Conservation (phyloP, 768 basidiomycete genomes). For the Naematelia encephala region DNA sequence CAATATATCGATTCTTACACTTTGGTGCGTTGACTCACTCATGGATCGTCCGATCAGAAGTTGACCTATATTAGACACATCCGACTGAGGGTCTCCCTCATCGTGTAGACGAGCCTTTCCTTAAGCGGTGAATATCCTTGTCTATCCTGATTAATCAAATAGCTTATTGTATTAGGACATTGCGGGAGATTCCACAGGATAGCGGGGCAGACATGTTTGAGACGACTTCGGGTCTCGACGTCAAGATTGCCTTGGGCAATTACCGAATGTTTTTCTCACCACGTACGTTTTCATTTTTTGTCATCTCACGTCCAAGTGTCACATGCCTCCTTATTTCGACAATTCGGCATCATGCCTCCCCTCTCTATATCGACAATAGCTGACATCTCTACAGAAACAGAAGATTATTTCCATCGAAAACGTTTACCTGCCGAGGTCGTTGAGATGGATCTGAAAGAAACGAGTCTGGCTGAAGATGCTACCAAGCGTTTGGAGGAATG, state of each 20-base stretch:
- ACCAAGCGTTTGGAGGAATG: constrained; percentile 21
- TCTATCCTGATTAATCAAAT: not conserved
- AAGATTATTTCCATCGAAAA: constrained; percentile 43
- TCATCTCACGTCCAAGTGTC: no score
- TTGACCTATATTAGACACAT: constrained; percentile 46
- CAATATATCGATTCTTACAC: constrained; percentile 54
- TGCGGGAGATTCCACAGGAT: constrained; percentile 21
- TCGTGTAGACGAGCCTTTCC: constrained; percentile 52
- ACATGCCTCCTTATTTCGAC: no score
- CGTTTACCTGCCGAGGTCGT: constrained; percentile 17
- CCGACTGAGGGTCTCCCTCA: constrained; percentile 53
- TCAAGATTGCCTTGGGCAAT: constrained; percentile 46
- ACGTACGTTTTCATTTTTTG: constrained; percentile 19
- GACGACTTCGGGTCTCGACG: constrained; percentile 40
- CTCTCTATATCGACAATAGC: no score
- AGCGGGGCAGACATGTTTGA: constrained; percentile 15
- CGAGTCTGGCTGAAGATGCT: constrained; percentile 7
- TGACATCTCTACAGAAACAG: constrained; percentile 26
- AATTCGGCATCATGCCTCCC: no score
- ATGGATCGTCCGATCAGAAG: no score
- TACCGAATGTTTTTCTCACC: constrained; percentile 51
- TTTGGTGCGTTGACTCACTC: constrained; percentile 37
- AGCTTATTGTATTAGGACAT: constrained; percentile 19
- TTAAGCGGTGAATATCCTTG: constrained; percentile 39
- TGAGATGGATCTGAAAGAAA: constrained; percentile 13